phyloP scores from a whole-genome alignment of 1,284 basidiomycete species.

The Inonotus obliquus region DNA sequence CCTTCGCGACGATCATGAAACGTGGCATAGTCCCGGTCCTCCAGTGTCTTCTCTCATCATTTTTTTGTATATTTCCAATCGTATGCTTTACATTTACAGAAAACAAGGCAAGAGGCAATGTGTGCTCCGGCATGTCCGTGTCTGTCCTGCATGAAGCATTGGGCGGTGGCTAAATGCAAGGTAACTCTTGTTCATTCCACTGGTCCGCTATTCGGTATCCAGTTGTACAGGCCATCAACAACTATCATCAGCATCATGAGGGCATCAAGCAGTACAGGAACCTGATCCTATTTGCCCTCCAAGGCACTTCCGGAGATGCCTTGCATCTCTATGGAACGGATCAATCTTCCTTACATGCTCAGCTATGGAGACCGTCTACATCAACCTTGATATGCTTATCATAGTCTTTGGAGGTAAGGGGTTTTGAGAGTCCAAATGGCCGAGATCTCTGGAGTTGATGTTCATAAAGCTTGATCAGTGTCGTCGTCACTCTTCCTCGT shows the following conservation, averaged over 20 bases:
- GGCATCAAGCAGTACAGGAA: no score
- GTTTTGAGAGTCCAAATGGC: no score
- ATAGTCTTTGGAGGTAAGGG: no score
- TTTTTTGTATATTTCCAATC: not conserved
- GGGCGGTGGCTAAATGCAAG: not conserved
- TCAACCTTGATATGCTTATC: no score
- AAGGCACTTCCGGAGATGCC: no score
- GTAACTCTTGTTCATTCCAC: not conserved
- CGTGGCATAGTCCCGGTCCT: not conserved
- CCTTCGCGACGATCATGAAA: not conserved
- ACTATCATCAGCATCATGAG: not conserved
- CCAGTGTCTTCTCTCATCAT: not conserved
- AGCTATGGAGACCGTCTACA: no score
- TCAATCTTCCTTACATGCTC: no score
- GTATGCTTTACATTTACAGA: not conserved
- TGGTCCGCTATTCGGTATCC: not conserved
- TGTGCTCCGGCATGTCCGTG: not conserved
- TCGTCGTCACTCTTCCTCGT: no score
- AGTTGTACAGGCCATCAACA: not conserved
- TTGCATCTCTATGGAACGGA: no score
- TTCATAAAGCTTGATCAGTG: no score
- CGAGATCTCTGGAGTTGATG: no score
- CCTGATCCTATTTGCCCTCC: no score
- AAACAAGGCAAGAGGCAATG: not conserved
- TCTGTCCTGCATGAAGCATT: not conserved